Evolutionary conservation across 2,329 filamentous ascomycete genomes (phyloP), one percentile per base, ranked within the genome.

Genomic region (Colletotrichum sp.): DNA sequence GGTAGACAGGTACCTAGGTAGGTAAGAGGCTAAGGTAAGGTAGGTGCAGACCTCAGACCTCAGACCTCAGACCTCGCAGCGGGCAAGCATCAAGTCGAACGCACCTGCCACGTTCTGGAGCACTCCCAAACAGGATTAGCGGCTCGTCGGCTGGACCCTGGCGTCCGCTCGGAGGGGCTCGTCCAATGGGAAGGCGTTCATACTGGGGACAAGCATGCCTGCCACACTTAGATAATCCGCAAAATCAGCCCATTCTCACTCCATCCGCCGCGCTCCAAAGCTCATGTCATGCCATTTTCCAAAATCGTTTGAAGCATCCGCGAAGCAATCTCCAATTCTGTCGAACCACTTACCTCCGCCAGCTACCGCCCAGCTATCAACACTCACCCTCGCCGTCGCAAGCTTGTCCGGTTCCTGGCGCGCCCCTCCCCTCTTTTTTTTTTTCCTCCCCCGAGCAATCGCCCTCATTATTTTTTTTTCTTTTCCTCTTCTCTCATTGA

Each of bases 271-370:
- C 60, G 44, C 73, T 72, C 57, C 69, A 76, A 68, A 73, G 73
- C 70, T 67, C 74, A 76, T 72, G 55, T 76, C 75, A 76, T 76
- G 75, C 75, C 75, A 76, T 73, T 76, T 75, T 76, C 70, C 65
- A 39, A 59, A 74, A 68, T 74, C 59, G 67, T 75, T 75, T 76
- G 72, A 76, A 76, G 75, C 67, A 67, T 69, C 72, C 30, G 66
- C 66, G 71, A 76, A 32, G 66, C 66, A 71, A 75, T 75, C 72
- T 75, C 60, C 62, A 71, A 71, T 62, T 76, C 55, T 75, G 75
- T 76, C 75, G 72, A 75, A 76, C 75, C 71, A 75, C 44, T 21
- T 24, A 52, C n/a, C 44, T 52, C 44, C 44, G 44, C 44, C 44
- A 52, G 44, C 44, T 52, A 52, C 44, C n/a, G 44, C 36, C 62